Conservation (phyloP, 805 yeast genomes). For the Helenozyma baotianmanensis region DNA sequence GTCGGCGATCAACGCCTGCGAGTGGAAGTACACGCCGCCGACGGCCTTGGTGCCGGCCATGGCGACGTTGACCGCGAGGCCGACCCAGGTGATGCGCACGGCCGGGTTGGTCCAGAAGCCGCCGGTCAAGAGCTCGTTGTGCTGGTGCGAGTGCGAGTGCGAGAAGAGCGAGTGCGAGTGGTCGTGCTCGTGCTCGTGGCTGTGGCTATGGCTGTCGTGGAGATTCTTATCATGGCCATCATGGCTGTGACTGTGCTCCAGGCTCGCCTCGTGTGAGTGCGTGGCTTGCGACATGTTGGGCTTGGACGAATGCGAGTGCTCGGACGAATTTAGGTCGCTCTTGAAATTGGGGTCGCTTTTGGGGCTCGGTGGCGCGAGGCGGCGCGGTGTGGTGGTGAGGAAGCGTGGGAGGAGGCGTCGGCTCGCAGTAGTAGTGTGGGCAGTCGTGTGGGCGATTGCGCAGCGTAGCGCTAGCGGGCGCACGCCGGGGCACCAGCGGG, state of each 20-base stretch:
- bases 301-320: neutral
- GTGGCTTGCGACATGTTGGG: neutral
- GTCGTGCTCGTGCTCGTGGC: conserved; percentile 18
- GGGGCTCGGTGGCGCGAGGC: too few species aligned
- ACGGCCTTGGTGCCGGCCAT: conserved; percentile 83
- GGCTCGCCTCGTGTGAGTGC: conserved; percentile 4
- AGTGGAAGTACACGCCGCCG: conserved; percentile 90
- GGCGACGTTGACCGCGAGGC: conserved; percentile 74
- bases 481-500: too few species aligned
- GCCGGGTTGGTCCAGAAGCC: conserved; percentile 62
- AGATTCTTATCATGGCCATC: neutral
- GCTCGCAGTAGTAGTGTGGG: too few species aligned
- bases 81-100: conserved; percentile 89
- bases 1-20: conserved; percentile 92
- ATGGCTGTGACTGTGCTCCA: conserved; percentile 4
- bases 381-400: too few species aligned
- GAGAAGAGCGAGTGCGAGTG: conserved; percentile 34
- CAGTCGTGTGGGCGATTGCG: too few species aligned
- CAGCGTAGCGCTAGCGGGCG: too few species aligned
- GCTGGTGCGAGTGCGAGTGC: conserved; percentile 32
- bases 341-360: too few species aligned
- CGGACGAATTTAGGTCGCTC: neutral
- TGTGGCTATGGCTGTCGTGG: conserved; percentile 8
- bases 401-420: too few species aligned
- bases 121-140: conserved; percentile 34